These are phyloP conservation scores for Aspergillus intermedius DNA, from an alignment of 2,329 filamentous ascomycete genomes.

Conservation along the genomic window DNA sequence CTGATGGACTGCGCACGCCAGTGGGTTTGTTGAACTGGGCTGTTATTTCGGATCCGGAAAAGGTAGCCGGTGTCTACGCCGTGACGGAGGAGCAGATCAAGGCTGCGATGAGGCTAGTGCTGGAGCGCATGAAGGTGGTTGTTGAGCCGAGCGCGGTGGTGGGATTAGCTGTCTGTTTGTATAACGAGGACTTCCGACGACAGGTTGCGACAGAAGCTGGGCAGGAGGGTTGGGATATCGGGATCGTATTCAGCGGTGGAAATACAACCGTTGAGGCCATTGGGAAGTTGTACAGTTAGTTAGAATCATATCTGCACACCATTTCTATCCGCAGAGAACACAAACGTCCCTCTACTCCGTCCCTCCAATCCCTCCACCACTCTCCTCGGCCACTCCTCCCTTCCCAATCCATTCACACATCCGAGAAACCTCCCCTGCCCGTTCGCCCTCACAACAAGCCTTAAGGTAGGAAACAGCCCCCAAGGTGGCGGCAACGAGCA, in stretches of 20 bases:
- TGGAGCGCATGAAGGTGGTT: conserved; percentile 84
- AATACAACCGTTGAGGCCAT: conserved; percentile 60
- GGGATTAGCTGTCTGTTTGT: conserved; percentile 74
- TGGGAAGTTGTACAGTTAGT: conserved; percentile 44
- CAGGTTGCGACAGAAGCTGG: conserved; percentile 56
- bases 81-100: conserved; percentile 80
- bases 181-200: conserved; percentile 72
- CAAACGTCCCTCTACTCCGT: conserved; percentile 24
- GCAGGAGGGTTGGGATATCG: conserved; percentile 65
- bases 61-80: conserved; percentile 64
- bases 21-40: conserved; percentile 70
- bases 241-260: conserved; percentile 56
- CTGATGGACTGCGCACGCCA: conserved; percentile 80
- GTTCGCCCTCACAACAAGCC: conserved; percentile 32
- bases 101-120: conserved; percentile 65
- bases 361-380: conserved; percentile 22
- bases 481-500: conserved; percentile 33
- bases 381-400: conserved; percentile 29
- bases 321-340: conserved; percentile 20
- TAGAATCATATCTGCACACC: conserved; percentile 12
- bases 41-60: conserved; percentile 64
- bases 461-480: conserved; percentile 32
- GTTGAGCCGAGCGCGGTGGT: conserved; percentile 85
- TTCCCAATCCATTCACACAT: conserved; percentile 32
- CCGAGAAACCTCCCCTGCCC: conserved; percentile 27